These are phyloP conservation scores for Albatrellus ellisii DNA, from an alignment of 768 basidiomycete genomes.

Conservation along the genomic window DNA sequence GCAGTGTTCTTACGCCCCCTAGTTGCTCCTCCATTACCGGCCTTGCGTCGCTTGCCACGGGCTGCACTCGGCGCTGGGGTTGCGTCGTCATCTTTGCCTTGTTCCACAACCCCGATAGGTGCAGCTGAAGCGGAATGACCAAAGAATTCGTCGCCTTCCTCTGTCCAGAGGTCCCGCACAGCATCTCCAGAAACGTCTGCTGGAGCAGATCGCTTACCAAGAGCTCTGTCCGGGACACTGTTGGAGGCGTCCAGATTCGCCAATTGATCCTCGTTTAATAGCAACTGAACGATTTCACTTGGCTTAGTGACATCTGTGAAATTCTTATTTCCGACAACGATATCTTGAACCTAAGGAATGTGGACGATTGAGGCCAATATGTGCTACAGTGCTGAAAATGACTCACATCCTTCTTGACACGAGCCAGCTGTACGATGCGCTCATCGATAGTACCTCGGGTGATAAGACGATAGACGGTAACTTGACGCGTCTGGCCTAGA, in stretches of 20 bases:
- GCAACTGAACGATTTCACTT: conserved; percentile 90
- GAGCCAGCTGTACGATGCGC: conserved; percentile 89
- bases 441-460: conserved; percentile 94
- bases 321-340: conserved; percentile 95
- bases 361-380: conserved; percentile 5
- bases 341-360: conserved; percentile 84
- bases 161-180: conserved; percentile 66
- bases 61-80: conserved; percentile 17
- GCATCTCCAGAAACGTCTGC: conserved; percentile 23
- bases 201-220: conserved; percentile 23
- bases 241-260: conserved; percentile 48
- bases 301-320: conserved; percentile 89
- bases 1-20: conserved; percentile 22
- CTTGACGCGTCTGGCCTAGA: conserved; percentile 91
- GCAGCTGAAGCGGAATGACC: conserved; percentile 33
- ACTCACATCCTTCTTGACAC: conserved; percentile 91
- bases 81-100: conserved; percentile 16
- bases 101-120: conserved; percentile 11
- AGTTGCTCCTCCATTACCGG: conserved; percentile 18
- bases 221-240: conserved; percentile 22
- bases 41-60: conserved; percentile 24
- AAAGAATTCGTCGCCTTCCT: conserved; percentile 82
- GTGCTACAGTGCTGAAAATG: background rate
- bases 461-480: conserved; percentile 91
- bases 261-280: conserved; percentile 91